phyloP scores from a whole-genome alignment of 768 basidiomycete genomes.

The Lactifluus volemus region DNA sequence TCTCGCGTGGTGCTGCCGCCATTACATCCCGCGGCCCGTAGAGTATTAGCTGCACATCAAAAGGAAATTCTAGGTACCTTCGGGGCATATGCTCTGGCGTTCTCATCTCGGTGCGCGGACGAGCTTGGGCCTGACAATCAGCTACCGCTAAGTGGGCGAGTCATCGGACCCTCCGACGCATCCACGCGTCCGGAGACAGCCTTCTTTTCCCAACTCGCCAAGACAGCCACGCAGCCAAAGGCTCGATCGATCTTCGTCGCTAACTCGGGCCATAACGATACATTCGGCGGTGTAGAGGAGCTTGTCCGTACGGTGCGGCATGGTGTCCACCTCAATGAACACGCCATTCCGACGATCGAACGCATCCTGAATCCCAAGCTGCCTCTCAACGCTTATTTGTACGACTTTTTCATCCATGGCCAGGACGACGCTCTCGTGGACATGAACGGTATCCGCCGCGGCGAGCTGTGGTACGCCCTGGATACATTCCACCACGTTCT shows the following conservation, averaged over 20 bases:
- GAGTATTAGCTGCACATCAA: conserved; percentile 39
- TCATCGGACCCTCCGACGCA: conserved; percentile 20
- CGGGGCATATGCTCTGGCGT: conserved; percentile 44
- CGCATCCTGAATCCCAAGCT: conserved; percentile 24
- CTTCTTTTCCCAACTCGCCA: conserved; percentile 33
- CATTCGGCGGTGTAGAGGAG: conserved; percentile 42
- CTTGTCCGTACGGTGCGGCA: conserved; percentile 41
- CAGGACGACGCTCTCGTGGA: conserved; percentile 38
- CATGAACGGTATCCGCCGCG: conserved; percentile 51
- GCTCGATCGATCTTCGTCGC: conserved; percentile 58
- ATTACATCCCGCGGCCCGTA: conserved; percentile 33
- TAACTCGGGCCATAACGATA: conserved; percentile 56
- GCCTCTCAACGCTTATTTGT: conserved; percentile 35
- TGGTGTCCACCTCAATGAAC: conserved; percentile 48
- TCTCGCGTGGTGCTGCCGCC: conserved; percentile 51
- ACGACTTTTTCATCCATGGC: conserved; percentile 64
- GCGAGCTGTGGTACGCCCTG: conserved; percentile 58
- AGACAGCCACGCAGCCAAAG: conserved; percentile 30
- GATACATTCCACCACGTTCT: conserved; percentile 50
- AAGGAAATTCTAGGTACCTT: conserved; percentile 45
- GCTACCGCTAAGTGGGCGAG: conserved; percentile 41
- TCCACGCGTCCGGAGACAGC: not conserved
- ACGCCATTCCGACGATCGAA: conserved; percentile 51
- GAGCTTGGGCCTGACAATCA: conserved; percentile 35
- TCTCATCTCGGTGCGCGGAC: conserved; percentile 31